phyloP scores from a whole-genome alignment of 352 stramenopile genomes.

The Pythium aquatile region DNA sequence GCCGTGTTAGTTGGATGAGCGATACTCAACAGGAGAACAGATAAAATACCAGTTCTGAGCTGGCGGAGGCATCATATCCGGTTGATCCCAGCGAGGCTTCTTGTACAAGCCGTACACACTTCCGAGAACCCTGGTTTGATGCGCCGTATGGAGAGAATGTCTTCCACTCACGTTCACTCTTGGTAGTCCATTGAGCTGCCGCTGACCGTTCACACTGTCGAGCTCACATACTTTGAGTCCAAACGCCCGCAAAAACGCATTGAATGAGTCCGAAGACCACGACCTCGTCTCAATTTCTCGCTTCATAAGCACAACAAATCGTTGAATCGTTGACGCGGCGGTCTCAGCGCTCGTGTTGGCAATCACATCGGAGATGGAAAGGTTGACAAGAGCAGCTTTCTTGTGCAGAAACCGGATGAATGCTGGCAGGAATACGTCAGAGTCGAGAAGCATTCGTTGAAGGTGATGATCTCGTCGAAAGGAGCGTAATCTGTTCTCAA shows the following conservation, averaged over 20 bases:
- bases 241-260: conserved; percentile 10
- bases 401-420: conserved; percentile 11
- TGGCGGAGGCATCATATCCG: conserved; percentile 7
- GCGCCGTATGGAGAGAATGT: conserved; percentile 6
- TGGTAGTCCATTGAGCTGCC: not conserved
- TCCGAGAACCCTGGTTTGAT: conserved; percentile 12
- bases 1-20: not conserved
- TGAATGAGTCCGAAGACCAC: not conserved
- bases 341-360: not conserved
- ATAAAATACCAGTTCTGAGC: conserved; percentile 7
- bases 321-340: not conserved
- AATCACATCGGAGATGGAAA: conserved; percentile 5
- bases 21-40: not conserved
- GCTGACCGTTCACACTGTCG: conserved; percentile 8
- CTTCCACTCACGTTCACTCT: conserved; percentile 7
- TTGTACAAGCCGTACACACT: conserved; percentile 14
- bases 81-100: conserved; percentile 15
- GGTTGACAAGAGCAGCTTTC: conserved; percentile 4
- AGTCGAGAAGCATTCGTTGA: conserved; percentile 11
- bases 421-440: conserved; percentile 8
- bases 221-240: conserved; percentile 17
- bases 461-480: conserved; percentile 8
- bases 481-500: conserved; percentile 8
- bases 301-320: conserved; percentile 13
- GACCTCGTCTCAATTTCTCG: not conserved